A percentile compares a stretch with the other conserved stretches of the same genome.
phyloP scores from a whole-genome alignment of 352 stramenopile species.

The Blastocystis sp. region DNA sequence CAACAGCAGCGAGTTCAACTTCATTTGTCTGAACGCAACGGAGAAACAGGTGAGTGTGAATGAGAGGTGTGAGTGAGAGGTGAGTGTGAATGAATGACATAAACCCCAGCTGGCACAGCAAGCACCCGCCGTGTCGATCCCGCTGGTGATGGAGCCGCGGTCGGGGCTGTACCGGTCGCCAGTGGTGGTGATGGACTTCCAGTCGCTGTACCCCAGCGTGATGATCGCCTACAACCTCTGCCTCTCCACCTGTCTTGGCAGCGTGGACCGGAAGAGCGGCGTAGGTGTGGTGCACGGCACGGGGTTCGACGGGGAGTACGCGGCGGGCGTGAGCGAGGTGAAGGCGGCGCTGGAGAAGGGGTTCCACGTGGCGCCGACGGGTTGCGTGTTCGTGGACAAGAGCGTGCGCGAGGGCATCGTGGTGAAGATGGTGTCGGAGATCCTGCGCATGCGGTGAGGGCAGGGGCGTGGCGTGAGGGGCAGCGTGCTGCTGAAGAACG shows the following conservation, averaged over 20 bases:
- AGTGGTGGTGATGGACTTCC: conserved; percentile 97
- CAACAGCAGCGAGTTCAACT: conserved; percentile 18
- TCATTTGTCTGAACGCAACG: conserved; percentile 63
- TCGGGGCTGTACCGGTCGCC: conserved; percentile 92
- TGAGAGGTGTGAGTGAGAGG: not conserved
- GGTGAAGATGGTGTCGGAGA: conserved; percentile 91
- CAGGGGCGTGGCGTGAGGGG: not conserved
- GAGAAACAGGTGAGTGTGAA: not conserved
- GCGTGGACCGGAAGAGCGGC: conserved; percentile 75
- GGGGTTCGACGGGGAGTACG: conserved; percentile 34
- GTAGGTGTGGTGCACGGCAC: conserved; percentile 35
- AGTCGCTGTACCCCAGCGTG: conserved; percentile 97
- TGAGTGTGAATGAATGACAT: no score
- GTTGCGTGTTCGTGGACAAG: conserved; percentile 76
- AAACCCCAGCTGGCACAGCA: conserved; percentile 79
- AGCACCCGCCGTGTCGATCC: conserved; percentile 85
- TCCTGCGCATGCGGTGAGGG: conserved; percentile 80
- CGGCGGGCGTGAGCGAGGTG: not conserved
- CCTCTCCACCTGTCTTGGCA: conserved; percentile 90
- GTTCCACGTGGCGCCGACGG: conserved; percentile 48
- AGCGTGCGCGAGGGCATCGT: conserved; percentile 87
- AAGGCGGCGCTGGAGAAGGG: conserved; percentile 11
- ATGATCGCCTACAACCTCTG: conserved; percentile 99
- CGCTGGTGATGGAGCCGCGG: conserved; percentile 88
- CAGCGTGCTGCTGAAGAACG: conserved; percentile 94